phyloP scores from a whole-genome alignment of 768 basidiomycete genomes.

The Daedalea quercina region DNA sequence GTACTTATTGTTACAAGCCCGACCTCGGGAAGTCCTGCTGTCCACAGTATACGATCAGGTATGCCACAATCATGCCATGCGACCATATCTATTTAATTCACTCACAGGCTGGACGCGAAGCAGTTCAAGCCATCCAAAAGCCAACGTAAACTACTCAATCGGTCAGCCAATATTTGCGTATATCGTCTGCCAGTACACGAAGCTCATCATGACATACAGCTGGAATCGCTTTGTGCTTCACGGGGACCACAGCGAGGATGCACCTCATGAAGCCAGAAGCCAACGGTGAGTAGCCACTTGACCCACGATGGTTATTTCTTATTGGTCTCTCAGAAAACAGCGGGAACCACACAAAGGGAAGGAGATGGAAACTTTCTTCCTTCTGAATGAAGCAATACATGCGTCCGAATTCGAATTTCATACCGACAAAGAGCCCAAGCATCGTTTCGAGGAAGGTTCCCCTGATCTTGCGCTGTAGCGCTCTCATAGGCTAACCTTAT shows the following conservation, averaged over 20 bases:
- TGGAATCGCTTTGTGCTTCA: constrained; percentile 66
- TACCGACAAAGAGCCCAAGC: constrained; percentile 26
- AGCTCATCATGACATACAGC: constrained; percentile 25
- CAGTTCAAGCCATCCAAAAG: constrained; percentile 65
- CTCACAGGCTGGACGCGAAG: constrained; percentile 60
- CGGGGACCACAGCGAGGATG: constrained; percentile 24
- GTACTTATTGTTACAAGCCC: constrained; percentile 83
- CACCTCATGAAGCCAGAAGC: constrained; percentile 9
- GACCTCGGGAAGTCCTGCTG: constrained; percentile 80
- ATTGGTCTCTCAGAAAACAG: not conserved
- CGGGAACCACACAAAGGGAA: not conserved
- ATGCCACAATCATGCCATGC: constrained; percentile 7
- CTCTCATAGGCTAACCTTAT: not conserved
- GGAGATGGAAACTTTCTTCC: not conserved
- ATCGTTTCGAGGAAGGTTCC: constrained; percentile 52
- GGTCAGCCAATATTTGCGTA: constrained; percentile 39
- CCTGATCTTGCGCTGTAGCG: not conserved
- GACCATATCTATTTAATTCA: no score
- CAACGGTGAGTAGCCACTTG: not conserved
- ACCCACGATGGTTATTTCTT: not conserved
- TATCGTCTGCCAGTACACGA: not conserved
- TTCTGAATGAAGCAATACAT: constrained; percentile 43
- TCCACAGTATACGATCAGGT: constrained; percentile 94
- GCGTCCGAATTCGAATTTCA: constrained; percentile 39
- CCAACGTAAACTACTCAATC: constrained; percentile 68